Base-by-base conservation (phyloP, 208 protist species). In the Kentomonas sorsogonicus region DNA sequence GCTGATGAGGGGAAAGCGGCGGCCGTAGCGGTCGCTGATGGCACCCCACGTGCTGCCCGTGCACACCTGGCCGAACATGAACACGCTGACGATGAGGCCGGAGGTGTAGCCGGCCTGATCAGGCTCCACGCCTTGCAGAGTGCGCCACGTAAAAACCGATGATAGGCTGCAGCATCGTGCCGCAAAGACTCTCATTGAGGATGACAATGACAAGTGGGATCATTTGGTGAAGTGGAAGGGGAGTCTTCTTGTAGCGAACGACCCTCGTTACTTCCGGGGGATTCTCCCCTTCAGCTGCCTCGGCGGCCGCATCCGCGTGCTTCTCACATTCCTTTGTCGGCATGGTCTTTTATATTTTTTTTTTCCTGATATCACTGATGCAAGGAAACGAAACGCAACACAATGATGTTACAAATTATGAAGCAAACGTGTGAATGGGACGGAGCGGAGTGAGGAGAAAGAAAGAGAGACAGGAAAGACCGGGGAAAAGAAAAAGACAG, bases 81-180 rank as follows among this genome's bases (percentile, higher is more conserved):
- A 82, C 39, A 79, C 56, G 16, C 68, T 65, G 43, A 82, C 71
- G 29, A 82, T 55, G 11, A 79, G 48, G 25, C 78, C 78, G 1
- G 74, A 82, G 20, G 72, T 54, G 44, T 76, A 86, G 16, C 78
- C 78, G 23, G 78, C 74, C 34, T 86, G 60, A 41, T 77, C 69
- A 0, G 62, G 60, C 0, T 59, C 27, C 20, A 79, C 60, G 48
- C 70, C 46, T 23, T 72, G 52, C 10, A 86, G n/a, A 62, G 13
- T 74, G 48, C 0, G 79, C 76, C 9, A 86, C 72, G 27, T 79
- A 68, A 1, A 86, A 48, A 0, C 73, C 74, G 3, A 81, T 67
- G 65, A 82, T 79, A 0, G 74, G 79, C 46, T 75, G 62, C 54
- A 82, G 69, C 34, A 79, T 46, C 1, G 79, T 81, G 1, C 66